These are phyloP conservation scores for Sodiomyces alkalinus DNA, from an alignment of 2,329 filamentous ascomycete species.

Conservation along the genomic window DNA sequence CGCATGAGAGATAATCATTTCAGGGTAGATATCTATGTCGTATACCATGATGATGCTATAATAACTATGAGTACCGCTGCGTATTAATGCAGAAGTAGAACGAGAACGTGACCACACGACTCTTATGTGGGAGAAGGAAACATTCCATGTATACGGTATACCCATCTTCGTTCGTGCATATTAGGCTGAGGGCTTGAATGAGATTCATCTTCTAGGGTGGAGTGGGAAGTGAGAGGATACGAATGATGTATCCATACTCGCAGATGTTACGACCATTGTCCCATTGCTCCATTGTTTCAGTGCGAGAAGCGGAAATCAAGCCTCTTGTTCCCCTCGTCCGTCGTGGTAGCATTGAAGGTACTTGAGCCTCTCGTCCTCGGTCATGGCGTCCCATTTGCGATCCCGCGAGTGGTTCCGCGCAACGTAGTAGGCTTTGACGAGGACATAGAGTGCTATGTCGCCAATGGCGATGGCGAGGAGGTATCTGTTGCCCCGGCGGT, in stretches of 20 bases:
- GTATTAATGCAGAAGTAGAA: no score
- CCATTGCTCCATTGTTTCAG: conserved; percentile 3
- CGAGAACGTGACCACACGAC: no score
- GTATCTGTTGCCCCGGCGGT: conserved; percentile 37
- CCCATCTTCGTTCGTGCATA: no score
- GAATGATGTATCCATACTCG: not conserved
- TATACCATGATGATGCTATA: no score
- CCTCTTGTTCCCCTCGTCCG: conserved; percentile 25
- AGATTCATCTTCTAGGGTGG: no score
- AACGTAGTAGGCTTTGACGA: conserved; percentile 18
- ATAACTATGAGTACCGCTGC: no score
- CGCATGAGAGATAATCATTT: no score
- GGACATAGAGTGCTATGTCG: conserved; percentile 15
- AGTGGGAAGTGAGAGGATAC: no score
- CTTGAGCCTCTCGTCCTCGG: conserved; percentile 11
- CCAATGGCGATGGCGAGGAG: conserved; percentile 31
- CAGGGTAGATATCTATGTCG: no score
- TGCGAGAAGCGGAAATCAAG: conserved; percentile 16
- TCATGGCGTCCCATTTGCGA: conserved; percentile 15
- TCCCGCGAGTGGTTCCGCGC: conserved; percentile 16
- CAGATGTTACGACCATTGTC: not conserved
- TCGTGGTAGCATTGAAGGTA: conserved; percentile 25
- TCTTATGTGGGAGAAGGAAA: no score
- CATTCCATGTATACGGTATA: no score
- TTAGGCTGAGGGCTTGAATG: no score